Base-by-base conservation (phyloP, 495 filamentous ascomycete genomes). In the Friedmanniomyces simplex region DNA sequence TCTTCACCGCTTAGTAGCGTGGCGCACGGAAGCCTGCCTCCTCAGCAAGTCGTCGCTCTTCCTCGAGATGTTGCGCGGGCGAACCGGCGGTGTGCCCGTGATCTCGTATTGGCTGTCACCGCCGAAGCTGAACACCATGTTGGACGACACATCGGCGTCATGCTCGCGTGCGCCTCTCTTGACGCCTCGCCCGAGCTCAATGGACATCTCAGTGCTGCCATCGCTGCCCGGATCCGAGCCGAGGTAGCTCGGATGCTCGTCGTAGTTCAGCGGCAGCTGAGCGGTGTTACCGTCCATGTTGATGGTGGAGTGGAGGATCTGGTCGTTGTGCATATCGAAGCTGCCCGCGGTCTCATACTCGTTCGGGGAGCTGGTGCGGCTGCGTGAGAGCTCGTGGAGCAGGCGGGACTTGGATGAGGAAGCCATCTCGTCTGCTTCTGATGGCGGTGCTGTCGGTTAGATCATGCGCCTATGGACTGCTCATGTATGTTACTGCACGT, bases 91-190 rank as follows among this genome's bases (percentile, higher is more conserved):
- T 14, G 69, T 68, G 7, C 28, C 59, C 5, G 69, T 69, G 14
- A 71, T 50, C 34, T 68, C 67, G 55, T 69, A 72, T n/a, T 66
- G 56, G 50, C 64, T 68, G 67, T 70, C 60, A 54, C 61, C 54
- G 8, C 55, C 59, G 12, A 64, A 34, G 39, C 52, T 51, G 43
- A 67, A 56, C 22, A 50, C 18, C 30, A 37, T 8, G 36, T 63
- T 64, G n/a, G 49, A 47, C 7, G 63, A 66, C 8, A 55, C 52
- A 22, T 57, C 54, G 30, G 10, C 47, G 13, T 55, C 52, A 11
- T 55, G 20, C n/a, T 61, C 42, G 6, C 60, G 57, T 24, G 63
- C 58, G 49, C 65, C 60, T 43, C 61, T 47, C 54, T 60, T 63
- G 24, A 51, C 58, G 28, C 69, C 70, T 16, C 69, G 63, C 12